Percentiles rank a stretch among this genome's conserved stretches.
Conservation (phyloP, 2,329 filamentous ascomycete species). For the Gliomastix tumulicola region DNA sequence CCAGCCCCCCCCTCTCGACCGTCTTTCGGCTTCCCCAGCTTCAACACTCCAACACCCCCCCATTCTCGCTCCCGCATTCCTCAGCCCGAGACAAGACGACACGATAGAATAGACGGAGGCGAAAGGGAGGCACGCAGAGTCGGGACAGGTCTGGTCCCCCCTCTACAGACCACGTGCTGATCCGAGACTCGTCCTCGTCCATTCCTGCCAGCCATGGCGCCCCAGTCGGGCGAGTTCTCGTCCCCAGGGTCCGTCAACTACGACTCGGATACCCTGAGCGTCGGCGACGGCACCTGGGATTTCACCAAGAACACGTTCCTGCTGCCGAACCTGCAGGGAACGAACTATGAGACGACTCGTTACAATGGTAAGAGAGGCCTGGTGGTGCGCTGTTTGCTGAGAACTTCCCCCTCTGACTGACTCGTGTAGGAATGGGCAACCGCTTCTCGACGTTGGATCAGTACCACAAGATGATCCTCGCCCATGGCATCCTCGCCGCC, state of each 20-base stretch:
- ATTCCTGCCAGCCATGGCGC: slow-evolving; percentile 54
- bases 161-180: background rate
- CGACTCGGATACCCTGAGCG: slow-evolving; percentile 64
- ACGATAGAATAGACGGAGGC: too few species aligned
- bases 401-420: background rate
- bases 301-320: slow-evolving; percentile 70
- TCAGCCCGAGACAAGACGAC: too few species aligned
- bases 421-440: slow-evolving; percentile 67
- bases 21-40: too few species aligned
- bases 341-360: slow-evolving; percentile 76
- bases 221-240: slow-evolving; percentile 52
- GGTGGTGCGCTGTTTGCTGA: background rate
- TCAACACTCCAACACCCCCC: background rate
- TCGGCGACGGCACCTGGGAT: slow-evolving; percentile 82
- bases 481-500: slow-evolving; percentile 65
- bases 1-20: too few species aligned
- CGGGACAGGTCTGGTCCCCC: background rate
- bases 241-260: slow-evolving; percentile 68
- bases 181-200: slow-evolving; percentile 1
- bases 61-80: background rate
- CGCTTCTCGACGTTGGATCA: slow-evolving; percentile 62
- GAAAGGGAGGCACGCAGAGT: too few species aligned
- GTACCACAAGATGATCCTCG: slow-evolving; percentile 65
- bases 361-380: slow-evolving; percentile 61
- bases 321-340: slow-evolving; percentile 66